These are phyloP conservation scores for Cardamine occulta DNA, from an alignment of 345 rosid species.

Conservation along the genomic window DNA sequence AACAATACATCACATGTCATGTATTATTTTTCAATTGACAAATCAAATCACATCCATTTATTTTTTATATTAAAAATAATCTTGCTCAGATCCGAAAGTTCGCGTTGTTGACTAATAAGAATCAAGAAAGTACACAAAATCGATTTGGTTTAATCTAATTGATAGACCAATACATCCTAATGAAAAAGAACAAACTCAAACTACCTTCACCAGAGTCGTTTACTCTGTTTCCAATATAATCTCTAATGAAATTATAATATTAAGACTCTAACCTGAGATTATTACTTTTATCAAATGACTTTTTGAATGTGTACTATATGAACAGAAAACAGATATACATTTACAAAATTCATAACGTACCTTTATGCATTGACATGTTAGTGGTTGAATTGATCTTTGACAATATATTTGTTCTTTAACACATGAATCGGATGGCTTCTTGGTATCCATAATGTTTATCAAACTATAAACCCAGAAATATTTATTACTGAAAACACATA, in stretches of 20 bases:
- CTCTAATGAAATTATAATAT: background rate
- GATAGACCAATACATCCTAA: background rate
- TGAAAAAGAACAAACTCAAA: background rate
- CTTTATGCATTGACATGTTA: conserved; percentile 4
- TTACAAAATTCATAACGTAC: conserved; percentile 1
- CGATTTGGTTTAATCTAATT: conserved; percentile 1
- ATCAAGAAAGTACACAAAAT: conserved; percentile 3
- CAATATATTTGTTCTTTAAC: conserved; percentile 22
- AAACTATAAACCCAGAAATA: background rate
- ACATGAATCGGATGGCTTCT: conserved; percentile 20
- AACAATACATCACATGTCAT: conserved; percentile 27
- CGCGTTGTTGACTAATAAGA: conserved; percentile 27
- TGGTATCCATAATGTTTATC: conserved; percentile 23
- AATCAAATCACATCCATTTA: conserved; percentile 15
- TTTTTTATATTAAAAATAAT: background rate
- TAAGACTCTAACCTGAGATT: background rate
- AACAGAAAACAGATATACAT: background rate
- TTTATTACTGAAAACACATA: background rate
- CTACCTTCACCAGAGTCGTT: background rate
- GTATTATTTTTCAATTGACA: conserved; percentile 18
- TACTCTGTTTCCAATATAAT: background rate
- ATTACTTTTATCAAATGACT: background rate
- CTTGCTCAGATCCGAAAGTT: conserved; percentile 32
- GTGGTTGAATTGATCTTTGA: conserved; percentile 25
- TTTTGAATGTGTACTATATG: background rate